Percentiles rank a stretch among this genome's conserved stretches.
Conservation (phyloP, 2,329 filamentous ascomycete genomes). For the Aspergillus oerlinghausenensis region DNA sequence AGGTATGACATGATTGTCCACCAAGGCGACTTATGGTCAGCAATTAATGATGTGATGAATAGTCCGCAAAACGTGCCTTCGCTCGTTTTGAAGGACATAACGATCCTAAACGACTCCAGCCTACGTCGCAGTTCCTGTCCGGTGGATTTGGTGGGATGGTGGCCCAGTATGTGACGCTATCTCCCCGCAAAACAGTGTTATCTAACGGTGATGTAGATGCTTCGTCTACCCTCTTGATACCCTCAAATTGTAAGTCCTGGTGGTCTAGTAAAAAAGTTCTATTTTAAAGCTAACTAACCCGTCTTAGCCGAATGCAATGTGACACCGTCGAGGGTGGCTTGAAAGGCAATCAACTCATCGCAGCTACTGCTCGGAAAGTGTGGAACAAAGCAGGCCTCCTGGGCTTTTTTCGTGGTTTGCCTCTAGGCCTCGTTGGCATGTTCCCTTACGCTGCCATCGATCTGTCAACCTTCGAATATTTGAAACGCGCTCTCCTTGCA, state of each 20-base stretch:
- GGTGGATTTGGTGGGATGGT: constrained; percentile 92
- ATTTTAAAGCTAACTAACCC: constrained; percentile 6
- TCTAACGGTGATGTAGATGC: constrained; percentile 51
- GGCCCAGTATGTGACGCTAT: constrained; percentile 64
- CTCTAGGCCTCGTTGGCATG: constrained; percentile 91
- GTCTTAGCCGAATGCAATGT: constrained; percentile 78
- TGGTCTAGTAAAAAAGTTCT: background rate
- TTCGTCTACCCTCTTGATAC: constrained; percentile 90
- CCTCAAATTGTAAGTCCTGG: constrained; percentile 51
- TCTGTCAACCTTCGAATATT: constrained; percentile 87
- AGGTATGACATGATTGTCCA: constrained; percentile 47
- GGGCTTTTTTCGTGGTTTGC: constrained; percentile 84
- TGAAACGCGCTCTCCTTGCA: constrained; percentile 69
- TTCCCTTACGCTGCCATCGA: constrained; percentile 98
- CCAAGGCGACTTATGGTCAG: background rate
- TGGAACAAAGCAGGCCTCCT: constrained; percentile 68
- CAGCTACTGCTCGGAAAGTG: constrained; percentile 82
- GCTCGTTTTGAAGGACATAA: constrained; percentile 83
- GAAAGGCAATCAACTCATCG: constrained; percentile 75
- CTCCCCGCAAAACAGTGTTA: constrained; percentile 1
- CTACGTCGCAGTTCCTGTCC: constrained; percentile 82
- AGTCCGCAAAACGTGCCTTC: constrained; percentile 81
- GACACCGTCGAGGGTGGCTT: constrained; percentile 83
- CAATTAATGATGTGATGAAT: constrained; percentile 13
- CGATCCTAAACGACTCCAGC: constrained; percentile 72